Conservation (phyloP, 2,329 filamentous ascomycete genomes). For the Cyphellophora europaea region DNA sequence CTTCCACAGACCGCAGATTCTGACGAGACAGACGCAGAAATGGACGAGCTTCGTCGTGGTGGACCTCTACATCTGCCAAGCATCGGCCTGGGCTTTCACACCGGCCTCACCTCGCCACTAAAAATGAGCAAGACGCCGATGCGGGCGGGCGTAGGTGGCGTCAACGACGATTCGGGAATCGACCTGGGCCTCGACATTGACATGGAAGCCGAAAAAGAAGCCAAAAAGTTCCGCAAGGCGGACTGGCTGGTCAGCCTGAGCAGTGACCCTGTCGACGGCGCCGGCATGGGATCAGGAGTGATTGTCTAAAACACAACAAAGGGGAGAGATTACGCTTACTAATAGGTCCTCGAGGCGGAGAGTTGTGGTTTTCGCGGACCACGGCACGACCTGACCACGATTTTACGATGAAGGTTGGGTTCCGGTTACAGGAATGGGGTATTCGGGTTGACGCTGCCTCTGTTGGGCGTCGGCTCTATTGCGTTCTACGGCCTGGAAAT, state of each 20-base stretch:
- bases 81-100: no score
- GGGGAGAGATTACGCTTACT: no score
- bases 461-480: no score
- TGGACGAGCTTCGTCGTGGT: slow-evolving; percentile 16
- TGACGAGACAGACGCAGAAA: slow-evolving; percentile 16
- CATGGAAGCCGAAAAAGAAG: slow-evolving; percentile 28
- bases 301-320: background rate
- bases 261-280: slow-evolving; percentile 17
- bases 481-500: no score
- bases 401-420: no score
- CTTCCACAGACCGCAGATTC: slow-evolving; percentile 8
- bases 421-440: no score
- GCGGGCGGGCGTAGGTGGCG: background rate
- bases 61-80: slow-evolving; percentile 18
- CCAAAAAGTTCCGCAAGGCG: slow-evolving; percentile 18
- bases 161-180: slow-evolving; percentile 18
- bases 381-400: no score
- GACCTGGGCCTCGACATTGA: slow-evolving; percentile 40
- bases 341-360: no score
- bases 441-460: no score
- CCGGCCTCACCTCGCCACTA: slow-evolving; percentile 15
- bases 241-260: slow-evolving; percentile 20
- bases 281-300: background rate
- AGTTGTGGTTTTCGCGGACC: no score
- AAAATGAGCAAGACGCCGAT: slow-evolving; percentile 6